Evolutionary conservation across 1,139 yeast species (phyloP), one percentile per base, ranked within the genome.

Genomic region (Debaryomyces coudertii): DNA sequence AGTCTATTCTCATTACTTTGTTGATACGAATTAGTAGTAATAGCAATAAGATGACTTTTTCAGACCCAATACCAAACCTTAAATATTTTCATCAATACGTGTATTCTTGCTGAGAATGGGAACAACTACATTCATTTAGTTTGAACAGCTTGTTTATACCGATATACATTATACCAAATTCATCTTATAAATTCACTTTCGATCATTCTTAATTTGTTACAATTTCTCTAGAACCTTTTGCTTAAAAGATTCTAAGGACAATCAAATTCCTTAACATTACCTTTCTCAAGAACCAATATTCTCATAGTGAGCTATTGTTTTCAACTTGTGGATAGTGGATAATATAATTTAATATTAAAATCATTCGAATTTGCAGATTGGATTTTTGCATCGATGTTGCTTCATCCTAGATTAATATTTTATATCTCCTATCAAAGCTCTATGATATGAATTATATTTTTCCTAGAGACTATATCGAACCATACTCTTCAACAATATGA

Each of bases 121-220:
- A n/a, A n/a, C n/a, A n/a, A n/a, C n/a, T n/a, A n/a, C n/a, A n/a
- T n/a, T n/a, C 22, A 20, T 5, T 20, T 20, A 4, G 22, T 20
- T 20, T 4, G 4, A 25, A 25, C 12, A 25, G 12, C 7, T 4
- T 30, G 4, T 30, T 3, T 7, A 9, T 30, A 14, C 16, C 7
- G 12, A n/a, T 11, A 36, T n/a, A n/a, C n/a, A n/a, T n/a, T n/a
- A n/a, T n/a, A n/a, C 12, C 4, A 9, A 5, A 9, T 4, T 16
- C 34, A 3, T 15, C 22, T 23, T 16, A 3, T 7, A 28, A 44
- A 44, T 15, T 40, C 43, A 9, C 25, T 27, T 34, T 28, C 29
- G 11, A 16, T 29, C 9, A 84, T 81, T 42, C 75, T 75, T 4
- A 85, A 76, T 51, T 79, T 74, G 14, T 68, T 72, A 61, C 90